Base-by-base conservation (phyloP, 2,329 filamentous ascomycete species). In the Magnaporthales sp. region DNA sequence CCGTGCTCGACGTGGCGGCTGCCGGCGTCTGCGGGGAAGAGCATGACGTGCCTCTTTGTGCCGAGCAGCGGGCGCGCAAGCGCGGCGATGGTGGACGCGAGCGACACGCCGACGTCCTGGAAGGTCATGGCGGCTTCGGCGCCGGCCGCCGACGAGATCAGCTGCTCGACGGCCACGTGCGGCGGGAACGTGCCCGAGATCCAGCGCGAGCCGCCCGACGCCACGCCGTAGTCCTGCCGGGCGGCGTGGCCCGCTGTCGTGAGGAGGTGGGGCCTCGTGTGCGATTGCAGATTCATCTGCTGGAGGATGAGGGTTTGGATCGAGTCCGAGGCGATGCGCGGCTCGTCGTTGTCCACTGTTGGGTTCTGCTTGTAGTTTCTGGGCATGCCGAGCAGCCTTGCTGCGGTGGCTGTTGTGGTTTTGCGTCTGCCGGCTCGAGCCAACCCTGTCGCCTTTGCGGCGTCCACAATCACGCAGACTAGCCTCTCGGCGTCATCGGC, bases 131-230 rank as follows among this genome's bases (percentile, higher is more conserved):
- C 67, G 7, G 63, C 66, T 8, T 68, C 29, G 27, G 61, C 58
- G 4, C 67, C 69, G 1, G 65, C 67, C 1, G 65, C 65, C 29
- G 9, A 38, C 8, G 67, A 62, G 32, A 70, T 32, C 2, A 70
- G 64, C 3, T 26, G 58, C 31, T 70, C 69, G 8, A 67, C 68
- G 0, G 32, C 27, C 1, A 67, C 31, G 8, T 70, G 69, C 4
- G 69, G 67, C 10, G 68, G 66, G 8, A 67, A 70, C 1, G 69
- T 70, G 31, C 68, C 68, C 4, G 63, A 67, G 46, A 68, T 66
- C 67, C 65, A 65, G 15, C 68, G 54, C 7, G 67, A 56, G 15
- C 67, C 66, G 24, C 67, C 67, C 1, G 69, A 64, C 8, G 68
- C 68, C 2, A 70, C 54, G 11, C 69, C 69, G 30, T 69, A 67